Evolutionary conservation across 208 protist genomes (phyloP), one percentile per base, ranked within the genome.

Genomic region (Trypanosoma conorhini): DNA sequence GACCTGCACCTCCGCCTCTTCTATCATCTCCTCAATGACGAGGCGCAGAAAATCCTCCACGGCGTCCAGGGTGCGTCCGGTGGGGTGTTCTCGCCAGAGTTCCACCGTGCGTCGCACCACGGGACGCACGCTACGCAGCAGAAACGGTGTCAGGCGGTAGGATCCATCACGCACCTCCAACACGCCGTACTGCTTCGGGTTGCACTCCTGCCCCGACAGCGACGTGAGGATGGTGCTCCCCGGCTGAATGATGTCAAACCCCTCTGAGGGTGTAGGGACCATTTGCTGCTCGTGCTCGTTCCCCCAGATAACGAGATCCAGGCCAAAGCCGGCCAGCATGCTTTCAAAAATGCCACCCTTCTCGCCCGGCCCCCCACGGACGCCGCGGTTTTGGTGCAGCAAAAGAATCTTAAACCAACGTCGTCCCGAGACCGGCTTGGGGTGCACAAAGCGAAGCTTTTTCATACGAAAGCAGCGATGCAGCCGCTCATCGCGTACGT

Each of bases 281-380:
- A 99, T 98, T 33, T 90, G 78, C 63, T 98, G 98, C 77, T 99
- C 98, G 73, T 99, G 99, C 83, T 99, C 99, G 77, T 99, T 99
- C 17, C 98, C 99, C 98, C 99, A 99, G 59, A 99, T 83, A 12
- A 99, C 97, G 22, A 99, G 85, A 62, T 99, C 93, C 17, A 99
- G 76, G 42, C 82, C 85, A 62, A 97, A 98, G 31, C 89, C 84
- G 15, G 82, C 66, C 8, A 99, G 84, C 92, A 99, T 97, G 13
- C 85, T 61, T 65, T 99, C 97, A 62, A 87, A 84, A 44, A 99
- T 92, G 72, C 96, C 97, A 26, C 85, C 85, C 68, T 98, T 98
- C 24, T 70, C 84, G 28, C 72, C 63, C 22, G 35, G 44, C 5
- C 68, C 72, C 17, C 81, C 82, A 50, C 88, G 94, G 51, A 95